A percentile compares a stretch with the other conserved stretches of the same genome.
phyloP scores from a whole-genome alignment of 768 basidiomycete genomes.

The Agaricus blazei region DNA sequence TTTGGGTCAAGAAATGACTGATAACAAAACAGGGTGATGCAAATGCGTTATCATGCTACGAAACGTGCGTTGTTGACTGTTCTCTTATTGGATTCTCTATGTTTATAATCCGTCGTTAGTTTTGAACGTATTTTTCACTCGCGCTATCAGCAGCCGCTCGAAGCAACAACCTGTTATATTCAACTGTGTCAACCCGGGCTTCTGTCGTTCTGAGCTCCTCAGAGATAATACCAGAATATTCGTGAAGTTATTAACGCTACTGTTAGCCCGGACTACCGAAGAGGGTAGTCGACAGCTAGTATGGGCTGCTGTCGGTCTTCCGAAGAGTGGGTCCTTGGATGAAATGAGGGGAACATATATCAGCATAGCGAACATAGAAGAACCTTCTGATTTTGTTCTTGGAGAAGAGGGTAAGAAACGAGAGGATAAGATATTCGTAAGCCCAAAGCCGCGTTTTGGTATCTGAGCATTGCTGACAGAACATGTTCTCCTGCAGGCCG shows the following conservation, averaged over 20 bases:
- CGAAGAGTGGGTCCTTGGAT: background rate
- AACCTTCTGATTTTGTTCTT: slow-evolving; percentile 25
- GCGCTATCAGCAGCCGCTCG: slow-evolving; percentile 29
- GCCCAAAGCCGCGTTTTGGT: slow-evolving; percentile 1
- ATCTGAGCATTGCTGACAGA: too few species aligned
- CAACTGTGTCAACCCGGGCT: slow-evolving; percentile 39
- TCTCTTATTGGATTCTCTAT: background rate
- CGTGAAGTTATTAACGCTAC: background rate
- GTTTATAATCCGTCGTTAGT: slow-evolving; percentile 21
- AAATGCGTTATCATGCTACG: slow-evolving; percentile 22
- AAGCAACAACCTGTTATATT: slow-evolving; percentile 24
- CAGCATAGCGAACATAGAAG: slow-evolving; percentile 17
- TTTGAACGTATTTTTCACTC: slow-evolving; percentile 35
- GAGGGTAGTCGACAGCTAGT: slow-evolving; percentile 30
- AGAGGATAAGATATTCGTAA: slow-evolving; percentile 26
- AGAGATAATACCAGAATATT: background rate
- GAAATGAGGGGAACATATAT: slow-evolving; percentile 25
- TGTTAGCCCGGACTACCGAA: slow-evolving; percentile 34
- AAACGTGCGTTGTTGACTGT: slow-evolving; percentile 23
- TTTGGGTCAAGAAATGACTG: background rate
- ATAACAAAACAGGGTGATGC: background rate
- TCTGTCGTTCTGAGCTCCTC: slow-evolving; percentile 32
- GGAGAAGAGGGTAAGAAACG: slow-evolving; percentile 19
- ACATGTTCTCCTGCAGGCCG: background rate
- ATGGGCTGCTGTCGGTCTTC: slow-evolving; percentile 24